These are phyloP conservation scores for Fusarium oligoseptatum DNA, from an alignment of 2,329 filamentous ascomycete species.

Conservation along the genomic window DNA sequence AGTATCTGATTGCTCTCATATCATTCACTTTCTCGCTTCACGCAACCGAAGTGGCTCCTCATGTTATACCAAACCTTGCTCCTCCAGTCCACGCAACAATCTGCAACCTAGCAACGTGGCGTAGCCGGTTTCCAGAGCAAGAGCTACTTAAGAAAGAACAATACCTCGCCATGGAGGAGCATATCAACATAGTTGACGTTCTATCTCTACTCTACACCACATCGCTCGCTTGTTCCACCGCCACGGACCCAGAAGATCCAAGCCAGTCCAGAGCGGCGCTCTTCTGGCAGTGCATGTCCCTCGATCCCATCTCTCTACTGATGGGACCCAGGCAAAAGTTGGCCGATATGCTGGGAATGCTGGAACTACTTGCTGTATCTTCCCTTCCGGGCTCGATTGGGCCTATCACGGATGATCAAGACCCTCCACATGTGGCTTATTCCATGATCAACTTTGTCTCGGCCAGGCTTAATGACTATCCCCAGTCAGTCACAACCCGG, in stretches of 20 bases:
- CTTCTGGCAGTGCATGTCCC: slow-evolving; percentile 78
- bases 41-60: slow-evolving; percentile 68
- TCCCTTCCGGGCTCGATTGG: slow-evolving; percentile 75
- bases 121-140: slow-evolving; percentile 64
- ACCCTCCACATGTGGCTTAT: slow-evolving; percentile 58
- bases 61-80: slow-evolving; percentile 69
- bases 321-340: slow-evolving; percentile 76
- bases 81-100: slow-evolving; percentile 71
- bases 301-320: slow-evolving; percentile 75
- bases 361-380: slow-evolving; percentile 77
- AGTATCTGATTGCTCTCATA: slow-evolving; percentile 74
- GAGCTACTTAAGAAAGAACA: slow-evolving; percentile 60
- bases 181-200: slow-evolving; percentile 74
- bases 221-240: slow-evolving; percentile 70
- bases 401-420: slow-evolving; percentile 65
- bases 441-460: slow-evolving; percentile 73
- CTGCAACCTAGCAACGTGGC: slow-evolving; percentile 68
- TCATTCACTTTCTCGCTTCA: slow-evolving; percentile 74
- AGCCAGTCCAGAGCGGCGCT: slow-evolving; percentile 51
- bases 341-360: slow-evolving; percentile 72
- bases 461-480: slow-evolving; percentile 70
- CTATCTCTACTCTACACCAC: slow-evolving; percentile 75
- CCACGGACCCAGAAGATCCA: slow-evolving; percentile 48
- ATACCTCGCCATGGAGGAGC: slow-evolving; percentile 56
- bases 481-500: slow-evolving; percentile 54